phyloP scores from a whole-genome alignment of 2,329 filamentous ascomycete genomes.

The Teratosphaeria epicoccoides region DNA sequence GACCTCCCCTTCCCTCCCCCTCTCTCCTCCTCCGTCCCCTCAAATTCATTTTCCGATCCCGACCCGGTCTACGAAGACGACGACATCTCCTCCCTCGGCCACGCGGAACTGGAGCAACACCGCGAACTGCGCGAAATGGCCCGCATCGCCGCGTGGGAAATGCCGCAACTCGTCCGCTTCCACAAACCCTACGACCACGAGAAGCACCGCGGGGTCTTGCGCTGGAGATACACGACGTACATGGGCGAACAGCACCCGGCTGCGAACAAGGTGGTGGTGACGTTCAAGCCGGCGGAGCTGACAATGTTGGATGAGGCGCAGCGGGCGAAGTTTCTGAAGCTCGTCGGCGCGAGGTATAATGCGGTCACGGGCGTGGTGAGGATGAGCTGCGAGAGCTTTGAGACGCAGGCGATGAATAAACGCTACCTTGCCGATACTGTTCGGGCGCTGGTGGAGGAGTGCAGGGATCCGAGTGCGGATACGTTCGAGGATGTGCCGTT shows the following conservation, averaged over 20 bases:
- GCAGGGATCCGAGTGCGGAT: conserved; percentile 60
- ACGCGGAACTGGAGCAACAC: conserved; percentile 79
- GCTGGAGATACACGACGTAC: conserved; percentile 95
- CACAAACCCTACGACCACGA: conserved; percentile 64
- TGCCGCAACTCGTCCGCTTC: conserved; percentile 75
- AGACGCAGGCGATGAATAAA: conserved; percentile 91
- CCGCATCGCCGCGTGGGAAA: conserved; percentile 83
- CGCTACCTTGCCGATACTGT: conserved; percentile 78
- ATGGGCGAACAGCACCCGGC: conserved; percentile 90
- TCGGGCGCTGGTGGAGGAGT: conserved; percentile 59
- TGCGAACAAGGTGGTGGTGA: conserved; percentile 84
- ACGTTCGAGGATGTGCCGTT: conserved; percentile 82
- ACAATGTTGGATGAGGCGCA: conserved; percentile 54
- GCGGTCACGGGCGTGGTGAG: conserved; percentile 69
- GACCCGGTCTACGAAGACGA: conserved; percentile 54
- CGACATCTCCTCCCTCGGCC: conserved; percentile 71
- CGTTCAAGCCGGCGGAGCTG: conserved; percentile 70
- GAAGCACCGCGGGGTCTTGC: conserved; percentile 55
- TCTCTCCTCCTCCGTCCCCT: conserved; percentile 2
- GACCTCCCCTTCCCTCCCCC: conserved; percentile 3
- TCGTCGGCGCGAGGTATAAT: conserved; percentile 78
- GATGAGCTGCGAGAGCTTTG: conserved; percentile 77
- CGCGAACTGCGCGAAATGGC: conserved; percentile 83
- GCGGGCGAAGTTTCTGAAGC: conserved; percentile 72
- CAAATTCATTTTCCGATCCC: background rate